Percentiles rank a stretch among this genome's conserved stretches.
These are phyloP conservation scores for Pleurotus giganteus DNA, from an alignment of 768 basidiomycete species.

Conservation along the genomic window DNA sequence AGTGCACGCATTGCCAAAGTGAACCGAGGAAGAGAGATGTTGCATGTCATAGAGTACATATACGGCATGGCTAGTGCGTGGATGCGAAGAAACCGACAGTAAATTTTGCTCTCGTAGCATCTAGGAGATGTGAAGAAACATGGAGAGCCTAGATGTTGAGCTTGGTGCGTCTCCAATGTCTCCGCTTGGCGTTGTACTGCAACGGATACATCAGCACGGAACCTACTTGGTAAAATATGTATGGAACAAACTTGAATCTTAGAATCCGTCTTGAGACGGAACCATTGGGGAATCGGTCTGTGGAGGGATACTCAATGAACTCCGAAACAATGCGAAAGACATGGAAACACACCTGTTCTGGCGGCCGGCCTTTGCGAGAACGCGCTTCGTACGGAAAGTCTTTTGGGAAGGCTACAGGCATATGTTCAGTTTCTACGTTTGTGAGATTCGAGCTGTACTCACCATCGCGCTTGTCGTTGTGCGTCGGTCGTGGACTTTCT, in stretches of 20 bases:
- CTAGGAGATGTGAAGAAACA: not conserved
- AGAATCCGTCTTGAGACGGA: constrained; percentile 93
- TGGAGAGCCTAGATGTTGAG: constrained; percentile 80
- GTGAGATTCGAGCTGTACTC: constrained; percentile 20
- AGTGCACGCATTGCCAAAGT: not conserved
- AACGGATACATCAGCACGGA: constrained; percentile 11
- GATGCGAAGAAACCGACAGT: not conserved
- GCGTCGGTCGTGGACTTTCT: constrained; percentile 5
- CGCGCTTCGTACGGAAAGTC: constrained; percentile 95
- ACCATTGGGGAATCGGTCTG: constrained; percentile 99
- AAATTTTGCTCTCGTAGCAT: not conserved
- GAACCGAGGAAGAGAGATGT: not conserved
- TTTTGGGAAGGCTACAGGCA: constrained; percentile 93
- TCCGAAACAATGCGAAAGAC: not conserved
- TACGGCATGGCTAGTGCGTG: not conserved
- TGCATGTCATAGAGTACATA: not conserved
- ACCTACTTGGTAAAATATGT: not conserved
- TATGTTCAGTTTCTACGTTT: constrained; percentile 11
- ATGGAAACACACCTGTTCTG: constrained; percentile 80
- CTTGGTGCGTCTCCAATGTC: constrained; percentile 99
- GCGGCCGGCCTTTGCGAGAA: constrained; percentile 91
- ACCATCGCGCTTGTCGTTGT: constrained; percentile 38
- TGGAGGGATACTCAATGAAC: not conserved
- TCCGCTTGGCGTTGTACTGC: constrained; percentile 92
- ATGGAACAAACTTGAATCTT: constrained; percentile 76